Percentiles rank a stretch among this genome's conserved stretches.
These are phyloP conservation scores for Aureobasidium sp. DNA, from an alignment of 2,329 filamentous ascomycete species.

Conservation along the genomic window DNA sequence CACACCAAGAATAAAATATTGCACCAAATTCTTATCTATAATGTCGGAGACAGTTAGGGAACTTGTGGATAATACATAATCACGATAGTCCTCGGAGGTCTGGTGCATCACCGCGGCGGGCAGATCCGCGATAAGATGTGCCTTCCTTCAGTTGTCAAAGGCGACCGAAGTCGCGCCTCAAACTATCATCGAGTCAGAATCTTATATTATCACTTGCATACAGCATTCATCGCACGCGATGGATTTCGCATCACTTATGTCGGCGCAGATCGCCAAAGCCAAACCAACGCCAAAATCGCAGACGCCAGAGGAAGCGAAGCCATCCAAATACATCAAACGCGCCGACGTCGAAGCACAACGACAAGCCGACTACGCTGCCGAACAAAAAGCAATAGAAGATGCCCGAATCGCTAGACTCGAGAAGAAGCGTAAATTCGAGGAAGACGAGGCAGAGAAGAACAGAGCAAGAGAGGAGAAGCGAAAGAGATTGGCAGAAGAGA, in stretches of 20 bases:
- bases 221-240: conserved; percentile 47
- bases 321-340: conserved; percentile 76
- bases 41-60: too few species aligned
- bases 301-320: conserved; percentile 28
- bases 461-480: conserved; percentile 74
- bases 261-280: conserved; percentile 80
- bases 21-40: too few species aligned
- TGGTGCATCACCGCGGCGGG: not conserved
- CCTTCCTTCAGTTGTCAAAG: not conserved
- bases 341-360: conserved; percentile 80
- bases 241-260: conserved; percentile 95
- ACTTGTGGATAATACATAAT: too few species aligned
- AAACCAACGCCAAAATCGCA: conserved; percentile 45
- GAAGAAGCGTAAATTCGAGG: conserved; percentile 83
- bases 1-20: too few species aligned
- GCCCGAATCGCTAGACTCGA: conserved; percentile 62
- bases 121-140: conserved; percentile 13
- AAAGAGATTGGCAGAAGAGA: conserved; percentile 72
- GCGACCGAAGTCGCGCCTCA: not conserved
- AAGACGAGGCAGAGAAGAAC: conserved; percentile 68
- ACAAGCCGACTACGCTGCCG: conserved; percentile 69
- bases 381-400: conserved; percentile 67
- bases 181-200: not conserved
- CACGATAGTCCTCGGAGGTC: not conserved
- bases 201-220: not conserved